A percentile compares a stretch with the other conserved stretches of the same genome.
Evolutionary conservation across 768 basidiomycete genomes (phyloP).

Genomic region (Leccinellum rugosiceps): DNA sequence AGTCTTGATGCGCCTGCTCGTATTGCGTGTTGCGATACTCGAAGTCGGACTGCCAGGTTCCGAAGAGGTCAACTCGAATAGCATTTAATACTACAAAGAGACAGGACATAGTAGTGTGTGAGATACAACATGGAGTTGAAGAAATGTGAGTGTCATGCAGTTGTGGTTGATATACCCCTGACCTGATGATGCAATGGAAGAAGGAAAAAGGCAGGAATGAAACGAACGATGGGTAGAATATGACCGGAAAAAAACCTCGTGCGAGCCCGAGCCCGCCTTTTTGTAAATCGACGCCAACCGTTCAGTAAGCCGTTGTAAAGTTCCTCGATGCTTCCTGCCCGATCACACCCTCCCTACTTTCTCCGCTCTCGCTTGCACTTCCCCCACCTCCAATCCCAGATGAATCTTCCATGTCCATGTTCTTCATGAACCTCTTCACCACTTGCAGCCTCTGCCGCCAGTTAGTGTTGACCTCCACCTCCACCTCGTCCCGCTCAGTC

Average conservation of each 20-base stretch:
- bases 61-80: neutral
- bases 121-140: conserved; percentile 13
- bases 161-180: conserved; percentile 9
- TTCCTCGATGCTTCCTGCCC: conserved; percentile 52
- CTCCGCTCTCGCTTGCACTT: conserved; percentile 12
- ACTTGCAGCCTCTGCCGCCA: conserved; percentile 81
- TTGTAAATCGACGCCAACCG: neutral
- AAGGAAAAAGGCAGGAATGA: conserved; percentile 4
- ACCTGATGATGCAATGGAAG: conserved; percentile 9
- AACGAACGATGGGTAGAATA: conserved; percentile 14
- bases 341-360: conserved; percentile 43
- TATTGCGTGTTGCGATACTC: too few species aligned
- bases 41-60: too few species aligned
- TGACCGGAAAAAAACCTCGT: neutral
- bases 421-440: conserved; percentile 62
- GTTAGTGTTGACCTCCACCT: conserved; percentile 81
- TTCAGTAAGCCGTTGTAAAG: conserved; percentile 53
- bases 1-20: too few species aligned
- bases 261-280: conserved; percentile 1
- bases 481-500: conserved; percentile 66
- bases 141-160: conserved; percentile 4
- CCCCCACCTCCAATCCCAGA: conserved; percentile 21
- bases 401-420: conserved; percentile 23
- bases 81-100: conserved; percentile 6
- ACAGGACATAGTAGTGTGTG: neutral